Base-by-base conservation (phyloP, 495 filamentous ascomycete species). In the Penicillium mononematosum region DNA sequence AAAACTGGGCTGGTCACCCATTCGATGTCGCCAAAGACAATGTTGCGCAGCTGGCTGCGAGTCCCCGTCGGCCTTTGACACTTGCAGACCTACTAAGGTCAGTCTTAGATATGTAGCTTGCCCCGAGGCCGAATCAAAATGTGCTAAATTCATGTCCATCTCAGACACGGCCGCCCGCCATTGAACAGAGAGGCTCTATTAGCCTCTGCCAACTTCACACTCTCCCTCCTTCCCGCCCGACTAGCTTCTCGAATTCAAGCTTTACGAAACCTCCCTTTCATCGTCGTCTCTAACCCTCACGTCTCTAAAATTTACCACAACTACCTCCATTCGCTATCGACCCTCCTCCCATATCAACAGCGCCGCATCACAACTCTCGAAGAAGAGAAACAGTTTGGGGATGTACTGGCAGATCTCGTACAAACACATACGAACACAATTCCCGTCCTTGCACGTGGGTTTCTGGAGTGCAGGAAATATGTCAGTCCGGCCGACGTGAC, bases 261-360 rank as follows among this genome's bases (percentile, higher is more conserved):
- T 2, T 75, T 98, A 12, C 86, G 93, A 53, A 96, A 96, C 72
- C 83, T 98, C 4, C 95, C 94, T 2, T 98, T 89, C 72, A 98
- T 98, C 64, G 92, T 98, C 45, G 94, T 98, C 17, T 91, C 93
- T 1, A 98, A 98, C 69, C 89, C 91, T 1, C 88, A 96, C 65
- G 90, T 98, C 51, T 86, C 87, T 31, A 85, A 85, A 60, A 98
- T 98, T 54, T 96, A 97, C 75, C 83, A 89, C 66, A 97, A 96
- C 72, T 98, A 98, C 72, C 75, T 93, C 41, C 92, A 96, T 67
- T 96, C 90, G 5, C 79, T 98, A 2, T 91, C 89, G 5, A 95
- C 90, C 4, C 81, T 98, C 7, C 82, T 97, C 1, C 89, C 90
- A 3, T 96, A 90, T 71, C 88, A 90, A 66, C 67, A 88, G 72